Evolutionary conservation across 1,139 yeast genomes (phyloP), one percentile per base, ranked within the genome.

Genomic region (Debaryomyces singareniensis): DNA sequence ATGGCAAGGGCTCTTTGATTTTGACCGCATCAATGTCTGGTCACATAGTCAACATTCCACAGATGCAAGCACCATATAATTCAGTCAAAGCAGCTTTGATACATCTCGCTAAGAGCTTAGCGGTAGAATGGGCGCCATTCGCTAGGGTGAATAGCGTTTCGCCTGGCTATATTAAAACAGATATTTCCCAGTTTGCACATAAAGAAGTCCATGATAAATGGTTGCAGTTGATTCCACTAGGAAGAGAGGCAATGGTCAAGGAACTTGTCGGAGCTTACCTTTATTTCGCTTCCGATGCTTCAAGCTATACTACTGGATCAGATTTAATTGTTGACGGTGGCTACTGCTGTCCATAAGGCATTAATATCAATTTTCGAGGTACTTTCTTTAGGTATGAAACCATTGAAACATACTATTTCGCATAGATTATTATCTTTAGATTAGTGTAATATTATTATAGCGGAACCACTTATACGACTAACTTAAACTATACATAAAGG

Each of bases 311-410:
- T 33, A 85, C 93, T 10, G 96, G 95, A 42, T 75, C 81, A 46
- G 86, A 85, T 55, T 59, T 85, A 43, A 64, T 81, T 41, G 94
- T 85, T 33, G 96, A 85, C 48, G 96, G 96, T 44, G 96, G 95
- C 30, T 84, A 83, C 67, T 47, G 58, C 21, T 18, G 21, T 18
- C 7, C 7, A n/a, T 18, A n/a, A 18, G n/a, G n/a, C 7, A n/a
- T n/a, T n/a, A n/a, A n/a, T n/a, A n/a, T n/a, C n/a, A n/a, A n/a
- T n/a, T n/a, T n/a, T n/a, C n/a, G n/a, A n/a, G n/a, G n/a, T n/a
- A n/a, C n/a, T n/a, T n/a, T n/a, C n/a, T n/a, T n/a, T n/a, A n/a
- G n/a, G n/a, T n/a, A n/a, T n/a, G n/a, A n/a, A n/a, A n/a, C n/a
- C n/a, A n/a, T n/a, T n/a, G n/a, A n/a, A n/a, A n/a, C n/a, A n/a